These are phyloP conservation scores for Exserohilum rostratum DNA, from an alignment of 2,329 filamentous ascomycete species.

Conservation along the genomic window DNA sequence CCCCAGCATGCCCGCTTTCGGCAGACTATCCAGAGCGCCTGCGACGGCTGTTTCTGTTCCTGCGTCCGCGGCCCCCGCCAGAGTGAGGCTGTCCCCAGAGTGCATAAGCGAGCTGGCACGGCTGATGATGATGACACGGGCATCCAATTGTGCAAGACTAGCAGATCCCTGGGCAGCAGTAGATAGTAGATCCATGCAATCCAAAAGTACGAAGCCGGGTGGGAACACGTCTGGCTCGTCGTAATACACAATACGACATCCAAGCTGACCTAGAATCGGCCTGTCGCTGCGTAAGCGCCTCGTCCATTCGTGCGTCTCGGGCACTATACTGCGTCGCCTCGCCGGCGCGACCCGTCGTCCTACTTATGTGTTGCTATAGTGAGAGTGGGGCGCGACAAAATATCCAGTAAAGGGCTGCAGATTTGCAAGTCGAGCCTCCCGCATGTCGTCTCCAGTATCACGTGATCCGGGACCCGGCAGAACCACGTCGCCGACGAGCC, in stretches of 20 bases:
- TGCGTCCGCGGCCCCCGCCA: conserved; percentile 4
- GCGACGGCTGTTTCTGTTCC: conserved; percentile 7
- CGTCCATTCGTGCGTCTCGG: neutral
- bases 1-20: neutral
- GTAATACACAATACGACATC: too few species aligned
- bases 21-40: neutral
- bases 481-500: conserved; percentile 3
- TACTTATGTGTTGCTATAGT: neutral
- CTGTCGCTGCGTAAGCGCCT: neutral
- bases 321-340: neutral
- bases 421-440: neutral
- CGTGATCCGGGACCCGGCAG: conserved; percentile 19
- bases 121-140: neutral
- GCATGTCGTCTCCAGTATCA: neutral
- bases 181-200: neutral
- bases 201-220: neutral
- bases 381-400: neutral
- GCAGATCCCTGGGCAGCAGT: neutral
- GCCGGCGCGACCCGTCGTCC: neutral
- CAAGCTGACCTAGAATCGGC: neutral
- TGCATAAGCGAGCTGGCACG: conserved; percentile 4
- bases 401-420: neutral
- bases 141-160: neutral
- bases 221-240: too few species aligned
- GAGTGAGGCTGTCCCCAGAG: neutral